phyloP scores from a whole-genome alignment of 2,329 filamentous ascomycete genomes.

The Cladosporium sp. region DNA sequence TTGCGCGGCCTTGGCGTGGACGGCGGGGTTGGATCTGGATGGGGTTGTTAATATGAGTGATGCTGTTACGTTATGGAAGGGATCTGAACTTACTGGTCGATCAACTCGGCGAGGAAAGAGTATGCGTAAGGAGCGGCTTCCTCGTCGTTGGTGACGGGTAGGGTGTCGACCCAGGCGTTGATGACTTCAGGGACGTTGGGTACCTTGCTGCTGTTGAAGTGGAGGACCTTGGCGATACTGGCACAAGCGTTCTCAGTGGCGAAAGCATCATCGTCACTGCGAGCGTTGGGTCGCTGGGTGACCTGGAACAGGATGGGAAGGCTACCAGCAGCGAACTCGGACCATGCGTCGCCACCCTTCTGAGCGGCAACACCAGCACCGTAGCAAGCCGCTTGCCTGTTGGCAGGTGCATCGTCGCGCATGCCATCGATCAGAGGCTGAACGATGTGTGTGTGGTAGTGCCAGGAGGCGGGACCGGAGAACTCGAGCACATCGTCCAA shows the following conservation, averaged over 20 bases:
- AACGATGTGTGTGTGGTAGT: constrained; percentile 83
- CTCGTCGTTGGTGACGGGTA: constrained; percentile 92
- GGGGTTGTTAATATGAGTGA: constrained; percentile 30
- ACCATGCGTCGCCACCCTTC: constrained; percentile 83
- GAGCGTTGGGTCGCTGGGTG: constrained; percentile 75
- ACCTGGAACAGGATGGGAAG: constrained; percentile 83
- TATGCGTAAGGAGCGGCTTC: constrained; percentile 97
- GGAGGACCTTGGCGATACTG: constrained; percentile 93
- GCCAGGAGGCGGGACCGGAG: constrained; percentile 84
- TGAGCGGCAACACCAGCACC: constrained; percentile 95
- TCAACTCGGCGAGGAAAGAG: constrained; percentile 84
- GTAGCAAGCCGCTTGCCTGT: constrained; percentile 93
- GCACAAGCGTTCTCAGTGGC: constrained; percentile 97
- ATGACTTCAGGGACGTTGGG: constrained; percentile 74
- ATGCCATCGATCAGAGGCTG: constrained; percentile 85
- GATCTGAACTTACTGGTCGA: constrained; percentile 76
- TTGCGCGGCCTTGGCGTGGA: constrained; percentile 75
- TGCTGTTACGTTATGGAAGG: constrained; percentile 1
- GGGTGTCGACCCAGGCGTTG: constrained; percentile 83
- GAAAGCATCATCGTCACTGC: constrained; percentile 91
- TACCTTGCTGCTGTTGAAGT: constrained; percentile 80
- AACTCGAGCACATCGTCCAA: constrained; percentile 98
- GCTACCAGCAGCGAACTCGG: constrained; percentile 79
- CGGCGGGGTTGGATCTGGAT: constrained; percentile 77
- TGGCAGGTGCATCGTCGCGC: constrained; percentile 81